Base-by-base conservation (phyloP, 768 basidiomycete genomes). In the Tulasnella sp. region DNA sequence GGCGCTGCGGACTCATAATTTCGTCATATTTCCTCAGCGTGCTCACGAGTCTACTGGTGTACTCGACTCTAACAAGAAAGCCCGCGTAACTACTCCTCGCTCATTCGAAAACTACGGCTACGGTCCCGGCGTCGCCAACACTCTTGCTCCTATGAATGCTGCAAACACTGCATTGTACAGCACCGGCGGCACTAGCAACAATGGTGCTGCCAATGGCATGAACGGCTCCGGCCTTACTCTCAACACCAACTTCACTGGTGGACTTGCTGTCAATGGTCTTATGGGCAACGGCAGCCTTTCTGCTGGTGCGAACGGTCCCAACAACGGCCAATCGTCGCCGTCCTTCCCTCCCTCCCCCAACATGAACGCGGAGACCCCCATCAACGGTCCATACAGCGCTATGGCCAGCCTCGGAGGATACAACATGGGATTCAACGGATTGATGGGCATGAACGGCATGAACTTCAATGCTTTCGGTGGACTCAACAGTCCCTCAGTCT, bases 61-160 rank as follows among this genome's bases (percentile, higher is more conserved):
- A 77, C 90, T 90, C 75, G 91, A 92, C 81, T 84, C 75, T 17
- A 71, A 89, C 71, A 94, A 94, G 86, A 94, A 94, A 81, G 89
- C 92, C 72, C 90, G 92, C 76, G 63, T 59, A n/a, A 36, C 72
- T 52, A 44, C 65, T 63, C 72, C 86, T 88, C 64, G 89, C 78
- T 86, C 88, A 29, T 93, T 90, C 78, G 90, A 90, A 73, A 93
- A 92, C 84, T 93, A 93, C 77, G 92, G 92, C 75, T 94, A 93
- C 77, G 91, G 90, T 26, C 88, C 89, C 19, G 88, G 90, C 76
- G 88, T 89, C 37, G 86, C 81, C 79, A 86, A 88, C 74, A 35
- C 64, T 67, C 22, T 36, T 35, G 34, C 64, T 67, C 32, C 39
- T 37, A 37, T 41, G 59, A 52, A 42, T 67, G 16, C 22, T 64